Evolutionary conservation across 2,329 filamentous ascomycete species (phyloP).

Genomic region (Tolypocladium amazonense): DNA sequence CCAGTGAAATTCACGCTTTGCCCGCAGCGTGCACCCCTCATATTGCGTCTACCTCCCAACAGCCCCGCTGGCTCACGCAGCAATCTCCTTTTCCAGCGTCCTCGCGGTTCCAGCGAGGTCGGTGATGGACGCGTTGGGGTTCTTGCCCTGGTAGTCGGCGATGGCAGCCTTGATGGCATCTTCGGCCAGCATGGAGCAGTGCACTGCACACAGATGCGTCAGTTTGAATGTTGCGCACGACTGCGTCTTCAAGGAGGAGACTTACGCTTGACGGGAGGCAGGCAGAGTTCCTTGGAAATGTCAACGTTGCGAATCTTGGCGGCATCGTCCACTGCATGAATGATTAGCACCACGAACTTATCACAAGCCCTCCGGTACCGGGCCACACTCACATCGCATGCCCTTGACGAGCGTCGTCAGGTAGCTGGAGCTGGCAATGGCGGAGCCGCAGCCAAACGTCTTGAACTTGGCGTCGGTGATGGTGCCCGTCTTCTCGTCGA

Average conservation of each 20-base stretch:
- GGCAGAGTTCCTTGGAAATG: constrained; percentile 90
- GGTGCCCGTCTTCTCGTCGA: constrained; percentile 77
- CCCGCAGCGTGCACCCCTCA: neutral
- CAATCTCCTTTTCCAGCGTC: constrained; percentile 12
- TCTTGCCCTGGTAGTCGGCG: constrained; percentile 82
- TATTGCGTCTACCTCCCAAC: neutral
- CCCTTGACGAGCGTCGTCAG: constrained; percentile 89
- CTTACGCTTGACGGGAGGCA: constrained; percentile 79
- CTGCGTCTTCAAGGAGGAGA: constrained; percentile 11
- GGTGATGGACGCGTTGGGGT: constrained; percentile 42
- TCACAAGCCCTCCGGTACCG: neutral
- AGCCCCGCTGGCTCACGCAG: neutral
- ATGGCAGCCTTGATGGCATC: constrained; percentile 89
- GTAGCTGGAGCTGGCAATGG: constrained; percentile 83
- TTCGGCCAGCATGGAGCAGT: constrained; percentile 87
- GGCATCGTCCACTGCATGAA: constrained; percentile 62
- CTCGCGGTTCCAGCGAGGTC: constrained; percentile 64
- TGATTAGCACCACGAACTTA: neutral
- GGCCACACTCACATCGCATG: constrained; percentile 48
- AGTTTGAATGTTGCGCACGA: neutral
- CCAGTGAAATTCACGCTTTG: neutral
- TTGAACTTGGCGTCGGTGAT: constrained; percentile 97
- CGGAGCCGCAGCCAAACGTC: constrained; percentile 90
- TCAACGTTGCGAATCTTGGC: constrained; percentile 91
- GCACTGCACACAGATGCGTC: constrained; percentile 40